phyloP scores from a whole-genome alignment of 352 stramenopile species.

The Phytophthora litchii region DNA sequence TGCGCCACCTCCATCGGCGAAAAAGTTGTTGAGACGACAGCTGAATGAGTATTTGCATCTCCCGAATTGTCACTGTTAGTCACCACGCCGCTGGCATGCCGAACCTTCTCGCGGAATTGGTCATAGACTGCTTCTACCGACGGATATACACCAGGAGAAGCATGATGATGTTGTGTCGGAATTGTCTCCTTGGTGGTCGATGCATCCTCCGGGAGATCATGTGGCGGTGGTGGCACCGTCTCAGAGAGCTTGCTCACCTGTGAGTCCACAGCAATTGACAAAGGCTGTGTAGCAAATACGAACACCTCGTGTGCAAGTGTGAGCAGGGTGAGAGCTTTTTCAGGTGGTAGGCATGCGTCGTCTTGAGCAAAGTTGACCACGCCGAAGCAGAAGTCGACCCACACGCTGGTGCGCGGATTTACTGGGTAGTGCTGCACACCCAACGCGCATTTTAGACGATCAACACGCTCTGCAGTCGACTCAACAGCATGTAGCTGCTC shows the following conservation, averaged over 20 bases:
- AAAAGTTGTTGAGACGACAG: conserved; percentile 21
- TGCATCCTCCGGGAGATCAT: conserved; percentile 5
- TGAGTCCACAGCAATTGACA: conserved; percentile 8
- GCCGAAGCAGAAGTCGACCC: conserved; percentile 71
- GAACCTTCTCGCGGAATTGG: conserved; percentile 41
- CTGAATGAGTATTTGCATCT: not conserved
- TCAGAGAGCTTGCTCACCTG: conserved; percentile 8
- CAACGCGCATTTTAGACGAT: conserved; percentile 45
- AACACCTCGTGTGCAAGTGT: conserved; percentile 62
- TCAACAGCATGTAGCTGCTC: conserved; percentile 29
- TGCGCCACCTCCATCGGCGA: conserved; percentile 48
- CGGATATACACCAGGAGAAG: conserved; percentile 21
- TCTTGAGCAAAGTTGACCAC: conserved; percentile 68
- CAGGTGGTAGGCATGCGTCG: conserved; percentile 37
- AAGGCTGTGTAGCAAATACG: conserved; percentile 45
- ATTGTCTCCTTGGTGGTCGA: conserved; percentile 2
- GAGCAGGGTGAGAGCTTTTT: conserved; percentile 52
- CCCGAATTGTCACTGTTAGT: not conserved
- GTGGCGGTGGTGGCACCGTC: conserved; percentile 5
- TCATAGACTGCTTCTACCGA: conserved; percentile 46
- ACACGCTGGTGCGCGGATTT: conserved; percentile 58
- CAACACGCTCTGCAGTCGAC: conserved; percentile 34
- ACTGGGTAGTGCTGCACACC: conserved; percentile 50
- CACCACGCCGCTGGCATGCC: conserved; percentile 12
- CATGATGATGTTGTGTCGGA: not conserved